Evolutionary conservation across 306 rosid species (phyloP), one percentile per base, ranked within the genome.

Genomic region (Begonia fuchsioides): DNA sequence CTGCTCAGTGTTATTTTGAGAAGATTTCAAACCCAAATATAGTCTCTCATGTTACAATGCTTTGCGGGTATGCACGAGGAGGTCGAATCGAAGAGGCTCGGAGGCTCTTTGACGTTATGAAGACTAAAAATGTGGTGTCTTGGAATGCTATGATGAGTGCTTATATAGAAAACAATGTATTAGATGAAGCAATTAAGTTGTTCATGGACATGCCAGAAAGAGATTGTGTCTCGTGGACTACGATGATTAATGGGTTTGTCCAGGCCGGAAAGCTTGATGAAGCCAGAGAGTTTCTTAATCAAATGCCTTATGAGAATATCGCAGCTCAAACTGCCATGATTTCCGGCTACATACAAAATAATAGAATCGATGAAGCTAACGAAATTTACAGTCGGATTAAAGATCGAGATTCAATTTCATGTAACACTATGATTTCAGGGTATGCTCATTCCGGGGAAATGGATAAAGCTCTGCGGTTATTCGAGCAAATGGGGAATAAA

Each of bases 61-160:
- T 83, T 52, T 71, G 79, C 40, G 96, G 93, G 62, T 73, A 75
- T 58, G 85, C 83, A 9, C 75, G 70, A 48, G 63, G 63, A 49
- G 81, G 93, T 56, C 60, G 67, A 50, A 65, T 80, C 57, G 17
- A n/a, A 5, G 73, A 71, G 63, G 87, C 94, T 20, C 64, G 74
- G 67, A 58, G 26, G 12, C 80, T 83, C 56, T 87, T 87, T 53
- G 71, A 83, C 58, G 52, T 54, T 47, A 77, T 77, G 77, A 87
- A 82, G 12, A 32, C 45, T 58, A 87, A 72, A 60, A 87, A 83
- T 54, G 70, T 67, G 45, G 94, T 83, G 63, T 67, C 87, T 64
- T 83, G 96, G 96, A 87, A 83, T 69, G 96, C 94, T 39, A 83
- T 87, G 85, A 72, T 87, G 49, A 70, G 77, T 17, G 94, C 81